Conservation (phyloP, 768 basidiomycete species). For the Leccinellum rugosiceps region DNA sequence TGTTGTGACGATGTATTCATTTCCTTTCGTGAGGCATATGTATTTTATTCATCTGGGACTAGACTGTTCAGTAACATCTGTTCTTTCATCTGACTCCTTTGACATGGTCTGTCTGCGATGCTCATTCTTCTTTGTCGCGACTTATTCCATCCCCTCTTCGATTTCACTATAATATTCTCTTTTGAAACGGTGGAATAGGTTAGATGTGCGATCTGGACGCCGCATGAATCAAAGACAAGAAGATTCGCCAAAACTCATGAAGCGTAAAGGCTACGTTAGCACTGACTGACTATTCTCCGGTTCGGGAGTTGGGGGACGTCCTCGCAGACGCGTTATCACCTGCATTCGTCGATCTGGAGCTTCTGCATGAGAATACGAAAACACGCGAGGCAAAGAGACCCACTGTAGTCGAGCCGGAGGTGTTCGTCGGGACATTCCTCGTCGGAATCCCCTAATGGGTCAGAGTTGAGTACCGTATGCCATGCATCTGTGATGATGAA, state of each 20-base stretch:
- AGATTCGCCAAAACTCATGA: not conserved
- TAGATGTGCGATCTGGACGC: slow-evolving; percentile 1
- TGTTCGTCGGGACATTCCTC: slow-evolving; percentile 67
- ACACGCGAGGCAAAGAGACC: slow-evolving; percentile 4
- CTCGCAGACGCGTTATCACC: slow-evolving; percentile 56
- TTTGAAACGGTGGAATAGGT: slow-evolving; percentile 15
- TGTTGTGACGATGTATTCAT: slow-evolving; percentile 26
- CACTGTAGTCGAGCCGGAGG: slow-evolving; percentile 64
- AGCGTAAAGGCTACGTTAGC: slow-evolving; percentile 3
- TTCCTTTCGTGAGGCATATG: slow-evolving; percentile 23
- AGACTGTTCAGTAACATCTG: slow-evolving; percentile 29
- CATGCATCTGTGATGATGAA: slow-evolving; percentile 56
- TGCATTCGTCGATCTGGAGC: slow-evolving; percentile 54
- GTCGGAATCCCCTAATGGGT: slow-evolving; percentile 75
- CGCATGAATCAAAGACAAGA: slow-evolving; percentile 4
- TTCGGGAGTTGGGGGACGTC: slow-evolving; percentile 57
- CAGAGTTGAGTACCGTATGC: slow-evolving; percentile 61
- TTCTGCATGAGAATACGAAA: slow-evolving; percentile 8
- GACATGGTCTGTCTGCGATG: slow-evolving; percentile 11
- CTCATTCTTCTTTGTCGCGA: slow-evolving; percentile 8
- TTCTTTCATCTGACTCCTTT: slow-evolving; percentile 26
- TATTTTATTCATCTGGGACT: slow-evolving; percentile 36
- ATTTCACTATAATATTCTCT: slow-evolving; percentile 23
- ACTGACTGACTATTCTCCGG: slow-evolving; percentile 25
- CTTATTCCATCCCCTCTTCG: slow-evolving; percentile 15